A percentile compares a stretch with the other conserved stretches of the same genome.
Evolutionary conservation across 345 rosid genomes (phyloP).

Genomic region (Passiflora organensis): DNA sequence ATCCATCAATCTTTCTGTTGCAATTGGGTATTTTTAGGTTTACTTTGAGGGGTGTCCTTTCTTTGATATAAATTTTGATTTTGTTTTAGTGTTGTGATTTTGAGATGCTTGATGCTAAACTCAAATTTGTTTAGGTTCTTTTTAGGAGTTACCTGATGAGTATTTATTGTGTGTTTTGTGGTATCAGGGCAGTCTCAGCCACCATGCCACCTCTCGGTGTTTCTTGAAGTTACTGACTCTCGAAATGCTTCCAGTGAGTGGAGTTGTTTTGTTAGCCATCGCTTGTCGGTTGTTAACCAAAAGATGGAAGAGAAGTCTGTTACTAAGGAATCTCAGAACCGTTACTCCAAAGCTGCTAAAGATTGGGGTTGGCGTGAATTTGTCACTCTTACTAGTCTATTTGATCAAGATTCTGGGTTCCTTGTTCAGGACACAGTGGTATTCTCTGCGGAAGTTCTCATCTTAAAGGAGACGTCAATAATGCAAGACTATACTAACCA

Average conservation of each 20-base stretch:
- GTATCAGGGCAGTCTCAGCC: slow-evolving; percentile 99
- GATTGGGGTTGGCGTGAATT: slow-evolving; percentile 99
- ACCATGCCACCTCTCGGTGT: slow-evolving; percentile 99
- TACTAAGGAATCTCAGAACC: slow-evolving; percentile 98
- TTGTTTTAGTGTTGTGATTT: background rate
- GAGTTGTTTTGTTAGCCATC: slow-evolving; percentile 99
- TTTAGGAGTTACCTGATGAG: slow-evolving; percentile 32
- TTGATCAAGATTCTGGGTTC: slow-evolving; percentile 99
- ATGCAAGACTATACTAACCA: slow-evolving; percentile 62
- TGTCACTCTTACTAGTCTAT: slow-evolving; percentile 93
- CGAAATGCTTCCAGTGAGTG: slow-evolving; percentile 85
- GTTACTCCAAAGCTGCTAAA: slow-evolving; percentile 98
- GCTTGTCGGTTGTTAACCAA: slow-evolving; percentile 88
- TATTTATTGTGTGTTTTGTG: slow-evolving; percentile 40
- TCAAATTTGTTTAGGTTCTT: background rate
- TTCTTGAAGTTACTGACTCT: slow-evolving; percentile 99
- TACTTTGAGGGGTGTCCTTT: too few species aligned
- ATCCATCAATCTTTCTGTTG: too few species aligned
- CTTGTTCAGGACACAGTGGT: slow-evolving; percentile 91
- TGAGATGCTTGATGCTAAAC: background rate
- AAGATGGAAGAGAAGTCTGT: slow-evolving; percentile 89
- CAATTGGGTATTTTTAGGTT: too few species aligned
- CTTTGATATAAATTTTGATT: background rate
- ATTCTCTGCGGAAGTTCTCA: slow-evolving; percentile 99
- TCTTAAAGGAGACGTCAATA: slow-evolving; percentile 86